phyloP scores from a whole-genome alignment of 148 eudicot species.

The Rhododendron ferrugineum region DNA sequence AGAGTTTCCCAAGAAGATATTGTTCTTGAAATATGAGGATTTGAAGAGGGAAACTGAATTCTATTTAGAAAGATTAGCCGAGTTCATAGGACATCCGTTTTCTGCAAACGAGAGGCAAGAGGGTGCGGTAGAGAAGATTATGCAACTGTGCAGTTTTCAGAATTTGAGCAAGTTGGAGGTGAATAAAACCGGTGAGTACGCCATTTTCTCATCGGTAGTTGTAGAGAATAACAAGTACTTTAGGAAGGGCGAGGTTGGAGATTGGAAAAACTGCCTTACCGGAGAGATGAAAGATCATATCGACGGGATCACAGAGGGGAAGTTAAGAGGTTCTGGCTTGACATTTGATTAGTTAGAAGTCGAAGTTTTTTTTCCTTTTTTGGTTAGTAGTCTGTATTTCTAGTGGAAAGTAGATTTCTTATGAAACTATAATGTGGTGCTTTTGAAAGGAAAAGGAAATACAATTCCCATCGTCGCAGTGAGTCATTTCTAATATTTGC shows the following conservation, averaged over 20 bases:
- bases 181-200: not conserved
- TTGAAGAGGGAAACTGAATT: slow-evolving; percentile 5
- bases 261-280: not conserved
- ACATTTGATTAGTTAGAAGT: not conserved
- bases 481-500: no score
- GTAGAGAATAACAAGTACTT: not conserved
- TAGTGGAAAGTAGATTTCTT: not conserved
- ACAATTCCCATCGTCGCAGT: no score
- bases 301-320: not conserved
- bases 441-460: not conserved
- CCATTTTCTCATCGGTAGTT: not conserved
- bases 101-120: not conserved
- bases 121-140: not conserved
- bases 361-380: not conserved
- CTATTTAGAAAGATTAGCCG: slow-evolving; percentile 10
- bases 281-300: not conserved
- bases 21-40: slow-evolving; percentile 29
- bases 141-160: not conserved
- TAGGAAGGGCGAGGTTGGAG: not conserved
- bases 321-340: not conserved
- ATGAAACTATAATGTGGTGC: not conserved
- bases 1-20: not conserved
- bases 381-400: not conserved
- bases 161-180: slow-evolving; percentile 5
- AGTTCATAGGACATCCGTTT: slow-evolving; percentile 2